Conservation (phyloP, 108 stramenopile genomes). For the Fragilaria crotonensis region DNA sequence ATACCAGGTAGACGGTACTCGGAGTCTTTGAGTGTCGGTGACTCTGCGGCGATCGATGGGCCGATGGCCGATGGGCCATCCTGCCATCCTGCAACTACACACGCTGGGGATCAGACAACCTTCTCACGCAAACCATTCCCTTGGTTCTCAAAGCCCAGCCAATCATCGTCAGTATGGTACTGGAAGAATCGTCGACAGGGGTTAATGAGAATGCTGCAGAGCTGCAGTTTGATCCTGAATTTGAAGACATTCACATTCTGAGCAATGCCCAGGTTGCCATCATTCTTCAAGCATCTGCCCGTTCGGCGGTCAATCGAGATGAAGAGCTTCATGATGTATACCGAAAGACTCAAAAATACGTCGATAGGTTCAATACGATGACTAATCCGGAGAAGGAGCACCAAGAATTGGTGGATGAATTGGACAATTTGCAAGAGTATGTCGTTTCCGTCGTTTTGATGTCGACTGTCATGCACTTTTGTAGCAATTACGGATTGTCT, state of each 20-base stretch:
- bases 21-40: too few relatives aligned
- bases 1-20: too few relatives aligned
- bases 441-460: slow-evolving; percentile 16
- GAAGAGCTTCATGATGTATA: slow-evolving; percentile 84
- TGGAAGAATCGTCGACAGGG: slow-evolving; percentile 1
- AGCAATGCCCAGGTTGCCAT: slow-evolving; percentile 86
- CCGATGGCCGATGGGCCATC: too few relatives aligned
- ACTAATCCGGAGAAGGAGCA: slow-evolving; percentile 82
- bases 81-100: too few relatives aligned
- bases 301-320: slow-evolving; percentile 63
- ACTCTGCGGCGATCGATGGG: too few relatives aligned
- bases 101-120: too few relatives aligned
- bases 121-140: too few relatives aligned
- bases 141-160: too few relatives aligned
- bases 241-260: slow-evolving; percentile 77
- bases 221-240: slow-evolving; percentile 71
- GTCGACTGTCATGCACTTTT: not conserved
- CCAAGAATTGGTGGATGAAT: slow-evolving; percentile 78
- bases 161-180: too few relatives aligned
- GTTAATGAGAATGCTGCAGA: slow-evolving; percentile 73
- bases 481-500: too few relatives aligned
- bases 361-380: slow-evolving; percentile 85
- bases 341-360: slow-evolving; percentile 82
- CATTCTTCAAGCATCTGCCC: slow-evolving; percentile 71
- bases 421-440: slow-evolving; percentile 84